These are phyloP conservation scores for Saccharomycopsis amapae DNA, from an alignment of 805 yeast genomes.

Conservation along the genomic window DNA sequence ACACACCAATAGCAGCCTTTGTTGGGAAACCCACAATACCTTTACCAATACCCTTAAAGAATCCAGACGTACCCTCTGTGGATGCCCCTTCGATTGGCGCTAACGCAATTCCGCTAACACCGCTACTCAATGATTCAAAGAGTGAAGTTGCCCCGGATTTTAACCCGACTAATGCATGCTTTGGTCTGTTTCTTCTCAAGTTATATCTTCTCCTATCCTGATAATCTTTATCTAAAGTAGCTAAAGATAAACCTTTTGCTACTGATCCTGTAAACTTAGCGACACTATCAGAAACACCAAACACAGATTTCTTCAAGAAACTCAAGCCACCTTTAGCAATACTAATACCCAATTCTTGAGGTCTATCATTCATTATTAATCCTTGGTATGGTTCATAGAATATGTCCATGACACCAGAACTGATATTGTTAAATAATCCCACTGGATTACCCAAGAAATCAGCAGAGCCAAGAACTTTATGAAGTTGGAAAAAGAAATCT, in stretches of 20 bases:
- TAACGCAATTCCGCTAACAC: conserved; percentile 81
- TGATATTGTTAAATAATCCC: conserved; percentile 84
- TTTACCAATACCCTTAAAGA: conserved; percentile 87
- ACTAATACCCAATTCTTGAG: conserved; percentile 92
- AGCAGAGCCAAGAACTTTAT: conserved; percentile 91
- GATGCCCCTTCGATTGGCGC: conserved; percentile 89
- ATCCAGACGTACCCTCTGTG: conserved; percentile 86
- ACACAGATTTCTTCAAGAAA: conserved; percentile 89
- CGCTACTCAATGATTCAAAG: conserved; percentile 79
- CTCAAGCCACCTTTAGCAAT: conserved; percentile 94
- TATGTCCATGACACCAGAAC: conserved; percentile 93
- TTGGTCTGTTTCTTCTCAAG: conserved; percentile 70
- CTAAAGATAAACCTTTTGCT: conserved; percentile 89
- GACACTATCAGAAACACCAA: conserved; percentile 89
- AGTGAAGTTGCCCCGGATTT: conserved; percentile 84
- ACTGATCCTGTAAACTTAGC: conserved; percentile 89
- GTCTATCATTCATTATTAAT: conserved; percentile 85
- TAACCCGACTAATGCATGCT: conserved; percentile 79
- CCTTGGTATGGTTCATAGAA: conserved; percentile 98
- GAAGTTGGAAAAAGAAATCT: conserved; percentile 84
- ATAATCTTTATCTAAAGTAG: conserved; percentile 77
- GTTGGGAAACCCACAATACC: conserved; percentile 96
- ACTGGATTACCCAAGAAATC: conserved; percentile 97
- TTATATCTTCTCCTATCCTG: conserved; percentile 75
- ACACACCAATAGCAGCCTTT: conserved; percentile 89